A percentile compares a stretch with the other conserved stretches of the same genome.
These are phyloP conservation scores for Xylogone sp. DNA, from an alignment of 2,329 filamentous ascomycete genomes.

Conservation along the genomic window DNA sequence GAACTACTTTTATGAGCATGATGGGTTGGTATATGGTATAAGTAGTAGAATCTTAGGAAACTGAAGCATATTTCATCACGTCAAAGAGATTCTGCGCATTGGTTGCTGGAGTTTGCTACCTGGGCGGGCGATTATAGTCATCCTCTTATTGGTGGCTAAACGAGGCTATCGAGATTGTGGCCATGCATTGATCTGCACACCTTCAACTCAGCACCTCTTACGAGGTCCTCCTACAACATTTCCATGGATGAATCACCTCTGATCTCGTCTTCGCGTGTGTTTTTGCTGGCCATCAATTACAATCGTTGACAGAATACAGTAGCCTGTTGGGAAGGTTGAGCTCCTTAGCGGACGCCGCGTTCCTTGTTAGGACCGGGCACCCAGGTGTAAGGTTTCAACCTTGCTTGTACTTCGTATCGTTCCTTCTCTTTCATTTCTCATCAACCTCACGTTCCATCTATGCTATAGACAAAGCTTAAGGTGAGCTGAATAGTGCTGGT, in stretches of 20 bases:
- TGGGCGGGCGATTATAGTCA: neutral
- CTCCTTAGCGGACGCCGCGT: neutral
- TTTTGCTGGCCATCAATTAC: neutral
- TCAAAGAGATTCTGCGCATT: neutral
- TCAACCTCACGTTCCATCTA: neutral
- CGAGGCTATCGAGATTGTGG: neutral
- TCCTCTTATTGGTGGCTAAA: neutral
- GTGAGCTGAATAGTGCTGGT: conserved; percentile 5
- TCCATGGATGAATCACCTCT: neutral
- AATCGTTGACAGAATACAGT: neutral
- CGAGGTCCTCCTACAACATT: neutral
- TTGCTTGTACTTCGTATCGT: neutral
- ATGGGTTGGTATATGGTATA: no score
- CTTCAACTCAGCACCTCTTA: neutral
- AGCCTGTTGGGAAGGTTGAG: neutral
- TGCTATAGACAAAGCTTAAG: neutral
- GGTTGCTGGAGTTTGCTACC: neutral
- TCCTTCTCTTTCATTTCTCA: neutral
- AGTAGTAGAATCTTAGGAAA: no score
- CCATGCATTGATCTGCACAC: neutral
- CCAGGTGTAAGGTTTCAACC: neutral
- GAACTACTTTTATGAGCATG: no score
- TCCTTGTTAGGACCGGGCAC: neutral
- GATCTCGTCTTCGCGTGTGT: neutral
- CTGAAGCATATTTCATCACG: no score